Base-by-base conservation (phyloP, 208 protist genomes). In the Lotmaria passim region DNA sequence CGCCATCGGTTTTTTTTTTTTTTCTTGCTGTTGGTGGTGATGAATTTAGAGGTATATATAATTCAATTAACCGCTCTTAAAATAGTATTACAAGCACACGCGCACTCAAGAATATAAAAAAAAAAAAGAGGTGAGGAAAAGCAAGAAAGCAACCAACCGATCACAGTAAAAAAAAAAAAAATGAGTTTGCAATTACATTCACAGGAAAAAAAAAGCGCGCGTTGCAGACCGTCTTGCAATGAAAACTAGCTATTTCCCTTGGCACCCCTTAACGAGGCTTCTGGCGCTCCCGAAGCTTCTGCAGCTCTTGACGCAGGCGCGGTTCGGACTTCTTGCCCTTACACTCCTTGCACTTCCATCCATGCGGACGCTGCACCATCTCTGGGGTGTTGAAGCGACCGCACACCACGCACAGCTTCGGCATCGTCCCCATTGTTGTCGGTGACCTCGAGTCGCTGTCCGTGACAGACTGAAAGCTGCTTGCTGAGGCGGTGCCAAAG, bases 311-410 rank as follows among this genome's bases (percentile, higher is more conserved):
- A 7, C 91, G 91, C 31, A 96, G 80, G 19, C 74, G 66, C 26
- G 33, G 57, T 0, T 69, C 67, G 0, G 91, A 96, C 64, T 93
- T 93, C 53, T 83, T 91, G 0, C 92, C 92, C 30, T 93, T 93
- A 74, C 92, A 96, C 12, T 88, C 85, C 60, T 82, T 90, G 67
- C 92, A 96, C 62, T 96, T 96, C 73, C 83, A 94, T 1, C 92
- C 92, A 56, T 93, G 89, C 21, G 72, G 34, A 19, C 92, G 87
- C 47, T 30, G 63, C 47, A 89, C 55, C 88, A 94, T 94, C 17
- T 65, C 77, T 3, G 92, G 81, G 23, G 87, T 51, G 60, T 94
- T 90, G 71, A 84, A 96, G 12, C 87, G 78, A 0, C 92, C 92
- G 65, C 92, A 96, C 28, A 96, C 92, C 7, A 94, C 87, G 39